Conservation (phyloP, 768 basidiomycete species). For the Xanthoconium stramineum region DNA sequence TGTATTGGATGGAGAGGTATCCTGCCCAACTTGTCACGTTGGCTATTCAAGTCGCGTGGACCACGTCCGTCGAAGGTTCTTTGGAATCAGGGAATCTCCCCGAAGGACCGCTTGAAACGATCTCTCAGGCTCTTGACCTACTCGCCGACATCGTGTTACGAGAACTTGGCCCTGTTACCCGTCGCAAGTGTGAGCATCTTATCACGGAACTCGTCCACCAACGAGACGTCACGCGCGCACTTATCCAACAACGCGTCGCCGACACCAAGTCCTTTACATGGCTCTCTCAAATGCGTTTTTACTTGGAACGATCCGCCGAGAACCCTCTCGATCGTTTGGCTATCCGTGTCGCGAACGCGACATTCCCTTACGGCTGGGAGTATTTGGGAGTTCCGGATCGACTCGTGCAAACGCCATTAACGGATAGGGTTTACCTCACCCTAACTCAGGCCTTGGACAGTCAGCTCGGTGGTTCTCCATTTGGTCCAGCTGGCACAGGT, state of each 20-base stretch:
- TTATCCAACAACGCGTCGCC: constrained; percentile 60
- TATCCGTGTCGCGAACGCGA: constrained; percentile 85
- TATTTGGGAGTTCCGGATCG: constrained; percentile 96
- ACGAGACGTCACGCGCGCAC: constrained; percentile 85
- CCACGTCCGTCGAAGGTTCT: constrained; percentile 70
- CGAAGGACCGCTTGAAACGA: constrained; percentile 65
- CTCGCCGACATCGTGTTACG: constrained; percentile 96
- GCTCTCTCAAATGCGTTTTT: constrained; percentile 99
- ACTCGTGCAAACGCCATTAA: constrained; percentile 96
- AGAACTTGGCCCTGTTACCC: constrained; percentile 85
- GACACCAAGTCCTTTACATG: constrained; percentile 81
- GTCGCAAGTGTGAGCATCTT: constrained; percentile 96
- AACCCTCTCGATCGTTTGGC: constrained; percentile 78
- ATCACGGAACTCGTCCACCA: constrained; percentile 99
- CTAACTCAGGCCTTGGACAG: constrained; percentile 93
- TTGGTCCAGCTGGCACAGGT: constrained; percentile 98
- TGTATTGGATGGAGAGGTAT: constrained; percentile 90
- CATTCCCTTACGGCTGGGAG: constrained; percentile 98
- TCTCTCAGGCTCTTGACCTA: constrained; percentile 82
- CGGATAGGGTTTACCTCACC: constrained; percentile 95
- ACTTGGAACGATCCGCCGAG: constrained; percentile 67
- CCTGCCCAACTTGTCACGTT: constrained; percentile 96
- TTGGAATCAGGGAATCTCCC: constrained; percentile 57
- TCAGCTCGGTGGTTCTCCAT: constrained; percentile 95
- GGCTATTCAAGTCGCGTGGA: constrained; percentile 96